Evolutionary conservation across 2,329 filamentous ascomycete species (phyloP), one percentile per base, ranked within the genome.

Genomic region (Xylaria sp.): DNA sequence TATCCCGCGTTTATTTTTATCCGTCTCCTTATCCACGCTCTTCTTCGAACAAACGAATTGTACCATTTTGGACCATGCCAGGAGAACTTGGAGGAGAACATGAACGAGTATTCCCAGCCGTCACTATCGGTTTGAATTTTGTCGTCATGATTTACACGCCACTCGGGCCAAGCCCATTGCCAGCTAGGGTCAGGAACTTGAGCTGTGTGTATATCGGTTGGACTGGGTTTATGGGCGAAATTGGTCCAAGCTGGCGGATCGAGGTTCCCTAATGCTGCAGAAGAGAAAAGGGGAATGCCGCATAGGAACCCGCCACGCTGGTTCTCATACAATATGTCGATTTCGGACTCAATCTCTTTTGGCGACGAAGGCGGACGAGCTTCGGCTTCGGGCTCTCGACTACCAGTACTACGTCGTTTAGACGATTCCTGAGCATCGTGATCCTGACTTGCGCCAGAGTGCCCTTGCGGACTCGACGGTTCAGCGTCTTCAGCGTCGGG

Each of bases 11-110:
- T 83, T 77, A 88, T 88, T 81, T 92, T 93, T 62, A 92, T 86
- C 41, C 96, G 87, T 79, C 93, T 92, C 52, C 96, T 87, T 64
- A 95, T 89, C 96, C 96, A 99, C 25, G 93, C 89, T 70, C 96
- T 88, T 74, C 96, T 86, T 44, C 96, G 87, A n/a, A 98, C 96
- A 78, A 95, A 99, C 1, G 94, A 97, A 79, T 94, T 95, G 81
- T 94, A 97, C 94, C 95, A 98, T 32, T 89, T 91, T 20, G 92
- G 92, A 2, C 91, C 91, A 80, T 99, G 96, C 96, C 96, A 99
- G 2, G 90, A 89, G 73, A 92, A 94, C 51, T 82, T 46, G 2
- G 15, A 89, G 72, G 85, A 84, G 78, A 98, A 99, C 73, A 92
- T 91, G 78, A 98, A 94, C 18, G 93, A 96, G 81, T 99, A 99